These are phyloP conservation scores for Lycium barbarum DNA, from an alignment of 257 asterid genomes.

Conservation along the genomic window DNA sequence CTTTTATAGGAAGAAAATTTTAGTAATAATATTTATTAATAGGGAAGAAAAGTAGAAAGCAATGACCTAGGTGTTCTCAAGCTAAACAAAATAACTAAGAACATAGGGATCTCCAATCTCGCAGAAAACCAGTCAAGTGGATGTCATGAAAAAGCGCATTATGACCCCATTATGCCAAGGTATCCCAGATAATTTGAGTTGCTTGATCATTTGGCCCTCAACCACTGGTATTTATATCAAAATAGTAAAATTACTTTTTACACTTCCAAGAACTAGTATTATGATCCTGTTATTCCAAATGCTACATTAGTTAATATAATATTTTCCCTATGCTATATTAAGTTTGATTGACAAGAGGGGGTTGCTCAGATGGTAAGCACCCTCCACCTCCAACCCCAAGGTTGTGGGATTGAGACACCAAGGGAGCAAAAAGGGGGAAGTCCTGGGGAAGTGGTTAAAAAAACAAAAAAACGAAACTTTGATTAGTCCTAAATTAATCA, in stretches of 20 bases:
- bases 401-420: too few species aligned
- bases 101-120: conserved; percentile 3
- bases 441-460: too few species aligned
- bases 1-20: not conserved
- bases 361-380: too few species aligned
- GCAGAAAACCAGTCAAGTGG: not conserved
- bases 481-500: not conserved
- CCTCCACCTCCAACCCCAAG: too few species aligned
- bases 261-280: not conserved
- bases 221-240: not conserved
- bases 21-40: not conserved
- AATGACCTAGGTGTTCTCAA: not conserved
- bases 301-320: not conserved
- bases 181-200: conserved; percentile 18
- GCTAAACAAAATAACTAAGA: conserved; percentile 21
- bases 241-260: not conserved
- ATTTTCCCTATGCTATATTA: not conserved
- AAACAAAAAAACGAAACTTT: not conserved
- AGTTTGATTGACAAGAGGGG: not conserved
- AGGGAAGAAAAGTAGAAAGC: conserved; percentile 13
- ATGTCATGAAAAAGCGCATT: not conserved
- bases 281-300: conserved; percentile 12
- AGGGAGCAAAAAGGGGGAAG: too few species aligned
- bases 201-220: conserved; percentile 19
- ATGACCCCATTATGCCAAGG: conserved; percentile 9